Conservation (phyloP, 2,329 filamentous ascomycete species). For the Clathrospora elynae region DNA sequence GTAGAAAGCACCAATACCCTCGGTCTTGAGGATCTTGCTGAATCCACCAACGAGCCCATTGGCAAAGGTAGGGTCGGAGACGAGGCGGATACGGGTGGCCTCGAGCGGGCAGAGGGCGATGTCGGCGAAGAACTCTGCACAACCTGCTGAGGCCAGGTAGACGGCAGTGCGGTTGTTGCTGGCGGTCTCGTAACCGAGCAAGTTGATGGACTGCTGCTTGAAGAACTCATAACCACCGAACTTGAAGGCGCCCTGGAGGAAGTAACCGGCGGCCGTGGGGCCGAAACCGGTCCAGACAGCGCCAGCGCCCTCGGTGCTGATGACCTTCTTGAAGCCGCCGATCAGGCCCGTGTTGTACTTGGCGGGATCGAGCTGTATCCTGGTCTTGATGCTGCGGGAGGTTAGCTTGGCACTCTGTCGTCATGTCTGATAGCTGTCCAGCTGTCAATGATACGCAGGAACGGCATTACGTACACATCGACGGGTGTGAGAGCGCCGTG, state of each 20-base stretch:
- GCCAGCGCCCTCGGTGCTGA: slow-evolving; percentile 77
- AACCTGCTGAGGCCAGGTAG: slow-evolving; percentile 71
- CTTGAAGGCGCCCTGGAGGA: slow-evolving; percentile 92
- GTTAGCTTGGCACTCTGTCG: slow-evolving; percentile 34
- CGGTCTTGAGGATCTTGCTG: slow-evolving; percentile 78
- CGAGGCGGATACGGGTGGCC: slow-evolving; percentile 91
- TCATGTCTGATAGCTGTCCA: slow-evolving; percentile 15
- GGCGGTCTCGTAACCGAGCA: slow-evolving; percentile 70
- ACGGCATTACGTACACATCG: slow-evolving; percentile 83
- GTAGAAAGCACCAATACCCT: slow-evolving; percentile 87
- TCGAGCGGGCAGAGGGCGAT: slow-evolving; percentile 89
- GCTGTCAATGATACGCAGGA: slow-evolving; percentile 14
- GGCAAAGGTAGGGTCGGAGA: slow-evolving; percentile 85
- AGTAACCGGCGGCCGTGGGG: slow-evolving; percentile 87
- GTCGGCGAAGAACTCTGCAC: slow-evolving; percentile 71
- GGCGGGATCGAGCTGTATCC: slow-evolving; percentile 87
- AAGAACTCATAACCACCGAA: slow-evolving; percentile 96
- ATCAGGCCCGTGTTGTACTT: slow-evolving; percentile 90
- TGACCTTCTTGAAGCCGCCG: slow-evolving; percentile 84
- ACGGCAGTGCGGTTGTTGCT: slow-evolving; percentile 79
- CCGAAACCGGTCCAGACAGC: slow-evolving; percentile 85
- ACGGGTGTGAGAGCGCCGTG: slow-evolving; percentile 97
- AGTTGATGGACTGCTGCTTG: slow-evolving; percentile 88
- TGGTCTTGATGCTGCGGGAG: slow-evolving; percentile 79
- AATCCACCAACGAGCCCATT: slow-evolving; percentile 79